Evolutionary conservation across 257 asterid species (phyloP).

Genomic region (Forsythia suspensa): DNA sequence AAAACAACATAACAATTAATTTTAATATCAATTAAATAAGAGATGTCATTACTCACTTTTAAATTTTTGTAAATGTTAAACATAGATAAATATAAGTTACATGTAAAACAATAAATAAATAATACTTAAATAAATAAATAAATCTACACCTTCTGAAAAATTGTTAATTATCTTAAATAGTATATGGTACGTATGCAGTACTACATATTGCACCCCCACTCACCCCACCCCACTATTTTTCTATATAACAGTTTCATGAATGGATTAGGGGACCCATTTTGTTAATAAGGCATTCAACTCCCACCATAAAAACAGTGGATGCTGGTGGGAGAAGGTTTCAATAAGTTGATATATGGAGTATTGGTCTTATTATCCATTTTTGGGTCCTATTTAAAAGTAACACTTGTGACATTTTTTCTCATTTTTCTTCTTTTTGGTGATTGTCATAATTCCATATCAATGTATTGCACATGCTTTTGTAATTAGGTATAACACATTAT

Average conservation of each 20-base stretch:
- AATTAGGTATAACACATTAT: neutral
- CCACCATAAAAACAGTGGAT: neutral
- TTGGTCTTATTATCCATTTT: neutral
- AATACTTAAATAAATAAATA: too few species aligned
- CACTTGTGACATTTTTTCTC: neutral
- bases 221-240: neutral
- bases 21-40: too few species aligned
- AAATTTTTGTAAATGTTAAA: too few species aligned
- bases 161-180: too few species aligned
- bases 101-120: too few species aligned
- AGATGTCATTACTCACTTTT: too few species aligned
- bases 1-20: too few species aligned
- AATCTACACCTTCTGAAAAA: too few species aligned
- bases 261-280: slow-evolving; percentile 1
- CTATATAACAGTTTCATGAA: neutral
- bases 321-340: neutral
- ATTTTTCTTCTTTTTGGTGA: slow-evolving; percentile 4
- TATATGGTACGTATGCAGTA: too few species aligned
- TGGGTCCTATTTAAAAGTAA: neutral
- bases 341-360: neutral
- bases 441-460: slow-evolving; percentile 31
- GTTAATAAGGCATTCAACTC: neutral
- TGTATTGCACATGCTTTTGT: slow-evolving; percentile 37
- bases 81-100: too few species aligned
- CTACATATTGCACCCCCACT: neutral